Base-by-base conservation (phyloP, 208 protist genomes). In the Crithidia mellificae region DNA sequence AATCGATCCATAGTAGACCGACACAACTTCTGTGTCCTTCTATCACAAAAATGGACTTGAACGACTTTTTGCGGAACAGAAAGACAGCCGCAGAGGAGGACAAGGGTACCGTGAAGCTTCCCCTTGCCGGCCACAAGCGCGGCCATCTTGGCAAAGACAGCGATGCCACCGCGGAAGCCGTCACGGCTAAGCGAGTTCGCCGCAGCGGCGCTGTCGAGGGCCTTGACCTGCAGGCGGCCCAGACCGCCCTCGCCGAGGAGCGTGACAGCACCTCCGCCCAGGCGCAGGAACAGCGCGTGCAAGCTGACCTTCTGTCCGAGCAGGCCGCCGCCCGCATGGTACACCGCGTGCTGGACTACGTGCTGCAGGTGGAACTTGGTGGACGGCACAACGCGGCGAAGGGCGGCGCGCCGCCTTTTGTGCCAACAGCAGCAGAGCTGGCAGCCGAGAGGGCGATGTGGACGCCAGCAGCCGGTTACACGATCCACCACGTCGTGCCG, bases 311-410 rank as follows among this genome's bases (percentile, higher is more conserved):
- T n/a, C 62, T 77, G 22, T 74, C 77, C 0, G 75, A 72, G 59
- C 64, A 74, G 52, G 69, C 65, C 3, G 68, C 74, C 2, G 74
- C 75, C 2, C 50, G 72, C 25, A 67, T 87, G 55, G 76, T 74
- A 14, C 68, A 83, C 62, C 75, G 61, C n/a, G 65, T 94, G 24
- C 38, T 94, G 51, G 78, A 85, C 49, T 89, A 92, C 64, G 80
- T 94, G 11, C 73, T 94, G 74, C 50, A 51, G 29, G 41, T 57
- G 20, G 74, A 83, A 47, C 67, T 86, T 0, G 85, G 85, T 22
- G 89, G 89, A 11, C 68, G 78, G 34, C 84, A 89, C 63, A 92
- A 90, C 68, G 72, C 82, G 0, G 46, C 44, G 8, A 67, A 81
- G 49, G 59, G 68, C 34, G 76, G 73, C 14, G 56, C 64, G 34